Base-by-base conservation (phyloP, 257 asterid species). In the Rauvolfia tetraphylla region DNA sequence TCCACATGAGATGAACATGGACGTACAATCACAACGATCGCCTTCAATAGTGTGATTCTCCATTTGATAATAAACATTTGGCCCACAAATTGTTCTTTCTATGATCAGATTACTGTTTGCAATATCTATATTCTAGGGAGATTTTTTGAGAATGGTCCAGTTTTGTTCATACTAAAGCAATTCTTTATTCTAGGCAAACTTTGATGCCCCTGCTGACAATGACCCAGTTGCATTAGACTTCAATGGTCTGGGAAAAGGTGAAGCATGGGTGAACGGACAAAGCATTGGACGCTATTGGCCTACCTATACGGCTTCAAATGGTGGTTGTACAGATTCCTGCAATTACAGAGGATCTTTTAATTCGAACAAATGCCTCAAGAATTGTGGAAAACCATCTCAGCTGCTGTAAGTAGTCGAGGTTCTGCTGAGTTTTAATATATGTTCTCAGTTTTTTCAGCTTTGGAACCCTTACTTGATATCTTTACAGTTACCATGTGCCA, bases 251-350 rank as follows among this genome's bases (percentile, higher is more conserved):
- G 98, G 97, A 29, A 93, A 93, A 81, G 98, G 98, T 1, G 88
- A 88, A 70, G 98, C 98, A 63, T 93, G 98, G 98, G 89, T 93
- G 72, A 93, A 93, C 18, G 97, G 98, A 42, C 88, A 92, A 78
- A 84, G 98, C 91, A 89, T 93, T 8, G 98, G 98, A 38, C 98
- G 97, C 31, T 93, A 89, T 70, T 93, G 98, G 98, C 97, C 96
- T 7, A 67, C 91, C 48, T 71, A 84, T 57, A 73, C 27, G 8
- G 95, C 97, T 23, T 41, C 89, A 17, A 75, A 72, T 23, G 80
- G 48, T 42, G 94, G 94, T 61, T 93, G 97, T 82, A 68, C 87
- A 2, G 75, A 61, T 71, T 68, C 92, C 34, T 93, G 98, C 88
- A 80, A 89, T 76, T 93, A 92, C 79, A 86, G 83, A 86, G 97